Evolutionary conservation across 306 rosid species (phyloP).

Genomic region (apple (Malus domestica)): ASM211411v1 NC_041791.1:19486501-19487000

Average conservation of each 20-base stretch:
- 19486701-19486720: no score
- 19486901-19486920: conserved; percentile 88
- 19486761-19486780: not conserved
- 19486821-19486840: not conserved
- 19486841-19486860: conserved; percentile 77
- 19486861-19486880: conserved; percentile 63
- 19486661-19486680: not conserved
- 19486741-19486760: not conserved
- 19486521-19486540: not conserved
- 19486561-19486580: not conserved
- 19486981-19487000: not conserved
- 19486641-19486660: not conserved
- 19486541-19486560: not conserved
- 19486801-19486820: not conserved
- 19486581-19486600: not conserved
- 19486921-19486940: conserved; percentile 53
- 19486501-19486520: conserved; percentile 12
- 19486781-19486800: not conserved
- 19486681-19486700: no score
- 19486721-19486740: not conserved
- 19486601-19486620: not conserved
- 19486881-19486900: conserved; percentile 80
- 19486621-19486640: not conserved
- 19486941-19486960: not conserved
- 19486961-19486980: not conserved